Evolutionary conservation across 225 moss, liverwort and hornwort genomes (phyloP), one percentile per base, ranked within the genome.

Genomic region (Lunularia cruciata): DNA sequence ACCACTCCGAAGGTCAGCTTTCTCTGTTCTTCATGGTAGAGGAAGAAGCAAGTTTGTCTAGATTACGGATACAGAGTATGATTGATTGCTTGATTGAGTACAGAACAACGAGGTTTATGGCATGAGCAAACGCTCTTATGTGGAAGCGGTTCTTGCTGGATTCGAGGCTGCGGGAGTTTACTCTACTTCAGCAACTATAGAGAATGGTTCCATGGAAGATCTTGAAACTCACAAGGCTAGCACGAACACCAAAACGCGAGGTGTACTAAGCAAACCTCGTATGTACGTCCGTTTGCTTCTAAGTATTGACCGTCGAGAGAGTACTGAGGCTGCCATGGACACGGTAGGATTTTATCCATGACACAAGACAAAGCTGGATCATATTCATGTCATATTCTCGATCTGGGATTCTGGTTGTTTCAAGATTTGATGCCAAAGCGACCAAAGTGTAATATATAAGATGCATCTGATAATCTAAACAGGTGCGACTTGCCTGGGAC

Each of bases 241-340:
- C 5, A 38, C 53, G 32, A 63, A 40, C 2, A 40, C 66, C 52
- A 62, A 63, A 37, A 15, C 6, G 9, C 51, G 64, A 75, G 53
- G 51, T 45, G 37, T 36, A 12, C 33, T 11, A 34, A 57, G 57
- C 32, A 52, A 52, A 25, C 45, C n/a, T 28, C 54, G 60, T 10
- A 81, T 87, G 23, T 77, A 84, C 68, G 94, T 87, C 67, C 83
- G 85, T 28, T 75, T 94, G 22, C 77, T 94, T 42, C 84, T 84
- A 34, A 94, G 94, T 84, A 91, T 94, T 51, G 94, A 94, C 72
- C 89, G 94, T 65, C 81, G 75, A 80, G 94, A 94, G 73, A 89
- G 84, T 60, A 43, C 80, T 6, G 86, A 78, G 63, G 89, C 81
- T 67, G 94, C 91, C 42, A 87, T 91, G 82, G 91, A 89, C 14